phyloP scores from a whole-genome alignment of 2,329 filamentous ascomycete species.

The Didymella arachidicola region DNA sequence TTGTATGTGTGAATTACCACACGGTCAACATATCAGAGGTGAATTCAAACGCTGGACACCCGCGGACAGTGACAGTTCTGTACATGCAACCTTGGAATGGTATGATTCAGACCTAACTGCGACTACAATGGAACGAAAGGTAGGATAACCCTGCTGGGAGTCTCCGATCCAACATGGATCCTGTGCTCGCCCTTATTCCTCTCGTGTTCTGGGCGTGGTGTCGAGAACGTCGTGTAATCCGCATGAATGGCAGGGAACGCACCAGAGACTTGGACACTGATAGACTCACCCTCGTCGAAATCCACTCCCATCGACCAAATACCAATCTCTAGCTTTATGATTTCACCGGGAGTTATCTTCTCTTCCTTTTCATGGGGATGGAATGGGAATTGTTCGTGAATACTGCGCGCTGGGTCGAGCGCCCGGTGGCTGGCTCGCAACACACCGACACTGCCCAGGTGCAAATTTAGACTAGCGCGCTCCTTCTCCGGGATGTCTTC shows the following conservation, averaged over 20 bases:
- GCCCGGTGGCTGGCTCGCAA: not conserved
- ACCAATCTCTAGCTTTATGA: slow-evolving; percentile 58
- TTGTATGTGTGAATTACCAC: not conserved
- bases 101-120: not conserved
- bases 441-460: not conserved
- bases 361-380: slow-evolving; percentile 54
- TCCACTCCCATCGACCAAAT: slow-evolving; percentile 59
- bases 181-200: not conserved
- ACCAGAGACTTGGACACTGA: slow-evolving; percentile 5
- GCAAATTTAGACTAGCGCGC: not conserved
- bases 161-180: not conserved
- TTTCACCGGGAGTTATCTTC: slow-evolving; percentile 52
- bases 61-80: too few species aligned
- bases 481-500: not conserved
- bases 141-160: not conserved
- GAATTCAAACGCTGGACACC: not conserved
- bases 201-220: not conserved
- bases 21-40: not conserved
- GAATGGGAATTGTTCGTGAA: slow-evolving; percentile 34
- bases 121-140: not conserved
- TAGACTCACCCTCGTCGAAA: slow-evolving; percentile 54
- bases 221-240: not conserved
- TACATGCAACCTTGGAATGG: not conserved
- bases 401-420: not conserved
- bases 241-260: not conserved